These are phyloP conservation scores for Sporothrix inflata DNA, from an alignment of 2,329 filamentous ascomycete genomes.

Conservation along the genomic window DNA sequence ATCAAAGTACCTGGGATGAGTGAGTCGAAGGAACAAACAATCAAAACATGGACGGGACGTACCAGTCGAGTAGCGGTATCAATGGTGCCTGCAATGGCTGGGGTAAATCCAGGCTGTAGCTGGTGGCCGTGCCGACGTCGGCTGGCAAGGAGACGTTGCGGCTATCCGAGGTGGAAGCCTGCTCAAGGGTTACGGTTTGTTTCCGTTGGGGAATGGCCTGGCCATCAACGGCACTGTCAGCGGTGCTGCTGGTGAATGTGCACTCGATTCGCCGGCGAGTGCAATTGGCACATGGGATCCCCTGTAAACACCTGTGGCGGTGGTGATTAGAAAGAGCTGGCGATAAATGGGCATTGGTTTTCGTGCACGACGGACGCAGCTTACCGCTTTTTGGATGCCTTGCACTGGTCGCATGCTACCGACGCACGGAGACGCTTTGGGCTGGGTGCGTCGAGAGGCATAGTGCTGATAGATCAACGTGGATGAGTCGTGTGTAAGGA, in stretches of 20 bases:
- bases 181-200: background rate
- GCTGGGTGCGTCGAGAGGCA: background rate
- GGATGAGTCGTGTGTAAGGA: too few species aligned
- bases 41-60: background rate
- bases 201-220: background rate
- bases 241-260: background rate
- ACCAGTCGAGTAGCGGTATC: background rate
- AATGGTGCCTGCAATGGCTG: background rate
- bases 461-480: background rate
- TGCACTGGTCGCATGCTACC: slow-evolving; percentile 5
- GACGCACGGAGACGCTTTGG: background rate
- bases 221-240: background rate
- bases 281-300: background rate
- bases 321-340: background rate
- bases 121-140: background rate
- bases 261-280: background rate
- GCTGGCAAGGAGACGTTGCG: background rate
- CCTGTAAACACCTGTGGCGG: background rate
- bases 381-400: slow-evolving; percentile 12
- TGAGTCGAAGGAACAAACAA: background rate
- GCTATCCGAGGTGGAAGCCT: too few species aligned
- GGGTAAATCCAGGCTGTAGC: background rate
- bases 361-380: background rate
- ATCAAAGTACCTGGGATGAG: slow-evolving; percentile 4
- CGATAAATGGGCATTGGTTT: background rate